A percentile compares a stretch with the other conserved stretches of the same genome.
These are phyloP conservation scores for Ascoidea rubescens DNA, from an alignment of 805 yeast species.

Conservation along the genomic window DNA sequence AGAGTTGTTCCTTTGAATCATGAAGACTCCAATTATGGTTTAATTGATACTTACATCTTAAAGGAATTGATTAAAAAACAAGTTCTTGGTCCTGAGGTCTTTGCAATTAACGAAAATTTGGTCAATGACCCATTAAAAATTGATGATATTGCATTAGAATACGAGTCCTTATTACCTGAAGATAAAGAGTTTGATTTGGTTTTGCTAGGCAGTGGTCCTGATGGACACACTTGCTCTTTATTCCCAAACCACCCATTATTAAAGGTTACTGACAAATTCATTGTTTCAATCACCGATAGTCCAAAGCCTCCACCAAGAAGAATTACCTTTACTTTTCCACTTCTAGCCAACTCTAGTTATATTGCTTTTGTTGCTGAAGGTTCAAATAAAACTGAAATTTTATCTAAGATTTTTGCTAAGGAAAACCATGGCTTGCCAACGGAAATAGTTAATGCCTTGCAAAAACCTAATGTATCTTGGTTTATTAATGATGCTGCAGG, in stretches of 20 bases:
- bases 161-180: conserved; percentile 73
- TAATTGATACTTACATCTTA: conserved; percentile 59
- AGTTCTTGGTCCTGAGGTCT: conserved; percentile 50
- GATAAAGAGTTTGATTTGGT: conserved; percentile 91
- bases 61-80: conserved; percentile 19
- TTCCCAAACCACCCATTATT: conserved; percentile 86
- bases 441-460: conserved; percentile 52
- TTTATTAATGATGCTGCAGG: conserved; percentile 75
- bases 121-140: conserved; percentile 41
- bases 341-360: conserved; percentile 83
- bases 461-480: conserved; percentile 52
- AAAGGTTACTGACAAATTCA: conserved; percentile 90
- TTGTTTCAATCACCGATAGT: conserved; percentile 81
- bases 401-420: conserved; percentile 54
- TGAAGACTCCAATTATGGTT: conserved; percentile 76
- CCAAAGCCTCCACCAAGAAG: conserved; percentile 81
- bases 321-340: conserved; percentile 86
- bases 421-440: conserved; percentile 45
- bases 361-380: conserved; percentile 96
- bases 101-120: conserved; percentile 67
- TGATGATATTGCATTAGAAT: conserved; percentile 87
- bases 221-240: conserved; percentile 94
- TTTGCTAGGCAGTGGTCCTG: conserved; percentile 94
- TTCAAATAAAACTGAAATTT: conserved; percentile 60
- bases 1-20: conserved; percentile 74